A percentile compares a stretch with the other conserved stretches of the same genome.
These are phyloP conservation scores for Sphagnum magellanicum DNA, from an alignment of 228 moss, liverwort and hornwort genomes.

Conservation along the genomic window DNA sequence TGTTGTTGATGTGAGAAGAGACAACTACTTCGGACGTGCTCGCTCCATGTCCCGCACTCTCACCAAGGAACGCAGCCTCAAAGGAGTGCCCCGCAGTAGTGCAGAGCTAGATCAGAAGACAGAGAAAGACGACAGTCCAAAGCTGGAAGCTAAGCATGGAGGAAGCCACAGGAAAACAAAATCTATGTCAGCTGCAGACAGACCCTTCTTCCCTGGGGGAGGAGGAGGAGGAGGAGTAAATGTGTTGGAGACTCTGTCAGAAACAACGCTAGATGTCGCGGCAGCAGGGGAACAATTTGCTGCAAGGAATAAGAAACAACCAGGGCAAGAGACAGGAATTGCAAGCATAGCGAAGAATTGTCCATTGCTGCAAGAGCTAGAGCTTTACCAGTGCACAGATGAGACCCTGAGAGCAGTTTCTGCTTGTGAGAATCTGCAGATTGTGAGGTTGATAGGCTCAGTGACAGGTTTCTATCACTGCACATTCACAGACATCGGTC, in stretches of 20 bases:
- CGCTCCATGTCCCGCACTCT: neutral
- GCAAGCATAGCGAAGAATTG: constrained; percentile 30
- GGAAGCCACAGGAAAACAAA: too few species aligned
- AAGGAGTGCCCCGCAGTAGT: too few species aligned
- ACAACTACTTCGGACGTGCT: constrained; percentile 7
- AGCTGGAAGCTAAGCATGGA: neutral
- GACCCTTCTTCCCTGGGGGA: too few species aligned
- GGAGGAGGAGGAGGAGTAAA: neutral
- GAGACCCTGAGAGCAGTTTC: constrained; percentile 38
- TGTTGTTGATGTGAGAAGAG: constrained; percentile 33
- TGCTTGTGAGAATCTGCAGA: constrained; percentile 42
- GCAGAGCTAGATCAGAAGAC: too few species aligned
- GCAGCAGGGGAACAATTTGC: constrained; percentile 7
- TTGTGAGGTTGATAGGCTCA: constrained; percentile 34
- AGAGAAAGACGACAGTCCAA: neutral
- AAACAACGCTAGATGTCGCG: neutral
- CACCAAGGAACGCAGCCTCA: neutral
- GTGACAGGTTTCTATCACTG: constrained; percentile 33
- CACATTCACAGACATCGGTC: constrained; percentile 52
- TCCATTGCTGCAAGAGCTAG: constrained; percentile 38
- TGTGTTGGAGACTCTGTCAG: neutral
- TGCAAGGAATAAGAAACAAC: neutral
- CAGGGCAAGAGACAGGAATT: constrained; percentile 22
- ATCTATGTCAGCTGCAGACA: too few species aligned
- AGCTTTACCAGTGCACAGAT: constrained; percentile 53